Conservation (phyloP, 371 early-diverging fungal genomes). For the Mortierella sp. region DNA sequence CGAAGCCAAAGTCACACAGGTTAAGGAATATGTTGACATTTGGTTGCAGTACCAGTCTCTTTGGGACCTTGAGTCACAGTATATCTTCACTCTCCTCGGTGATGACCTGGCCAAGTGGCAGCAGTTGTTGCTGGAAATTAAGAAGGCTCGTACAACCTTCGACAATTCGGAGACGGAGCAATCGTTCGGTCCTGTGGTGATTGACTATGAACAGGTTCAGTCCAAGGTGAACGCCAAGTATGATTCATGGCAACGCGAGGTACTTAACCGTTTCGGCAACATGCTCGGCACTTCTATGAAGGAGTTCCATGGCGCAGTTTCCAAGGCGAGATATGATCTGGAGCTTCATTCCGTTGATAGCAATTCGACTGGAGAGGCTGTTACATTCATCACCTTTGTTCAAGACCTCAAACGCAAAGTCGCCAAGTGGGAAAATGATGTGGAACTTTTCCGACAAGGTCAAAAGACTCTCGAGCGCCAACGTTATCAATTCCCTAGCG, state of each 20-base stretch:
- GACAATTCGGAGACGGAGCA: slow-evolving; percentile 95
- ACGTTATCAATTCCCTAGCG: slow-evolving; percentile 92
- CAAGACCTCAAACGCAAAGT: slow-evolving; percentile 94
- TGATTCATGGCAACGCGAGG: slow-evolving; percentile 97
- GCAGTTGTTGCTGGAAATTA: slow-evolving; percentile 93
- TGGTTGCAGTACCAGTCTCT: slow-evolving; percentile 98
- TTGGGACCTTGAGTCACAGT: slow-evolving; percentile 95
- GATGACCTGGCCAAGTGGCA: slow-evolving; percentile 95
- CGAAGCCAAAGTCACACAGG: slow-evolving; percentile 84
- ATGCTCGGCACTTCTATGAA: slow-evolving; percentile 89
- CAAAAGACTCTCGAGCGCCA: slow-evolving; percentile 96
- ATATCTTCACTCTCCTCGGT: slow-evolving; percentile 88
- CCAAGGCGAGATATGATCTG: slow-evolving; percentile 86
- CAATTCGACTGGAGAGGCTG: slow-evolving; percentile 91
- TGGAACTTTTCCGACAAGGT: slow-evolving; percentile 90
- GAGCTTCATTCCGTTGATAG: slow-evolving; percentile 92
- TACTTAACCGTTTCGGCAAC: slow-evolving; percentile 91
- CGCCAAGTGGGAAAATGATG: slow-evolving; percentile 84
- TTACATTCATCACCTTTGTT: slow-evolving; percentile 95
- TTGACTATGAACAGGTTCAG: slow-evolving; percentile 98
- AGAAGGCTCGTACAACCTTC: slow-evolving; percentile 93
- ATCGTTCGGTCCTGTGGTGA: slow-evolving; percentile 87
- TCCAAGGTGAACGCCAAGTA: slow-evolving; percentile 98
- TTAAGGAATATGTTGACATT: slow-evolving; percentile 88
- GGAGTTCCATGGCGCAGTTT: slow-evolving; percentile 82